A percentile compares a stretch with the other conserved stretches of the same genome.
These are phyloP conservation scores for Fusarium penzigii DNA, from an alignment of 2,329 filamentous ascomycete species.

Conservation along the genomic window DNA sequence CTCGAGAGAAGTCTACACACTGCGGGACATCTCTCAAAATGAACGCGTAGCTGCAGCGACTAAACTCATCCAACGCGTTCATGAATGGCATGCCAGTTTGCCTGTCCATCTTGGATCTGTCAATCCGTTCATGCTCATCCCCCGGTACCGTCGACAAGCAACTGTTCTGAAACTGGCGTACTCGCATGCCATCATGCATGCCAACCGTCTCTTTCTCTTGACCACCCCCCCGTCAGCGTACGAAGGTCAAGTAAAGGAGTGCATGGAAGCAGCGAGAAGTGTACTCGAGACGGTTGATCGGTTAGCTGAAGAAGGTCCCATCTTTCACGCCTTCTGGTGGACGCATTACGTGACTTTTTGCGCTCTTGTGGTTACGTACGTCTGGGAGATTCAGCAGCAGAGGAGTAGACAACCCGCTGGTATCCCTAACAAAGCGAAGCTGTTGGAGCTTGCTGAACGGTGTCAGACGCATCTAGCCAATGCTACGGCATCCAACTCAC, in stretches of 20 bases:
- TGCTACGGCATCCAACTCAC: slow-evolving; percentile 19
- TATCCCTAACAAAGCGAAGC: slow-evolving; percentile 10
- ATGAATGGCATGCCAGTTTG: slow-evolving; percentile 40
- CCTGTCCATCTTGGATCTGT: slow-evolving; percentile 46
- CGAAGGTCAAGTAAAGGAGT: slow-evolving; percentile 39
- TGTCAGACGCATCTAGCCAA: slow-evolving; percentile 20
- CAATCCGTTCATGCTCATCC: slow-evolving; percentile 46
- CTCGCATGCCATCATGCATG: slow-evolving; percentile 56
- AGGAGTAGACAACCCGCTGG: slow-evolving; percentile 11
- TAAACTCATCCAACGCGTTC: slow-evolving; percentile 39
- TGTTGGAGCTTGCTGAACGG: slow-evolving; percentile 28
- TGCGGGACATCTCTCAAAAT: slow-evolving; percentile 36
- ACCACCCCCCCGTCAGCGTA: slow-evolving; percentile 16
- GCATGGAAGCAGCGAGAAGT: slow-evolving; percentile 34
- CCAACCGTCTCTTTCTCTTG: slow-evolving; percentile 56
- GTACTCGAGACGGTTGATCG: slow-evolving; percentile 46
- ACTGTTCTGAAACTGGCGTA: slow-evolving; percentile 55
- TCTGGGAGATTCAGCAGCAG: slow-evolving; percentile 43
- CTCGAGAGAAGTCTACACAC: slow-evolving; percentile 42
- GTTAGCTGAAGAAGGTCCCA: slow-evolving; percentile 38
- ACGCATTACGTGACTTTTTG: slow-evolving; percentile 57
- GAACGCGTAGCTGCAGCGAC: slow-evolving; percentile 41
- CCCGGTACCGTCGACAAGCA: slow-evolving; percentile 49
- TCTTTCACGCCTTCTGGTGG: slow-evolving; percentile 54
- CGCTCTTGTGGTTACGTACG: slow-evolving; percentile 54